Evolutionary conservation across 2,329 filamentous ascomycete species (phyloP).

Genomic region (Fusarium lateritium): DNA sequence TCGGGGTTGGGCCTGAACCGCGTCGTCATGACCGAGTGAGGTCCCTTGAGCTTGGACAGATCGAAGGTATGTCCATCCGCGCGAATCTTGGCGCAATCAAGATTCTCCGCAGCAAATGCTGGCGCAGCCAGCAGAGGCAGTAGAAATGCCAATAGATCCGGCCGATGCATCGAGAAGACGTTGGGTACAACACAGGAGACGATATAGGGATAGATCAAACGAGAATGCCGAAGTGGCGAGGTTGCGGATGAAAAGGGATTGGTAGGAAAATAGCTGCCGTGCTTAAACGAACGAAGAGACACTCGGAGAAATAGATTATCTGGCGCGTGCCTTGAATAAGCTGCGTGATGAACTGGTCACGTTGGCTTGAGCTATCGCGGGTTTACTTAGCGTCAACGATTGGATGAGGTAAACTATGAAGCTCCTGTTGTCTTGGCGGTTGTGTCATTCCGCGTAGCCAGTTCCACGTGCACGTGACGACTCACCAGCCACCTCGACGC

Average conservation of each 20-base stretch:
- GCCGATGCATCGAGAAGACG: conserved; percentile 57
- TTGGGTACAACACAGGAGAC: conserved; percentile 11
- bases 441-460: conserved; percentile 52
- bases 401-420: conserved; percentile 46
- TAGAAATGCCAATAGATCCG: conserved; percentile 56
- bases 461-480: conserved; percentile 51
- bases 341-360: conserved; percentile 49
- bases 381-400: conserved; percentile 36
- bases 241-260: conserved; percentile 23
- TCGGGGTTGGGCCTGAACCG: conserved; percentile 67
- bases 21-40: conserved; percentile 76
- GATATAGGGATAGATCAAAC: conserved; percentile 13
- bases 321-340: conserved; percentile 29
- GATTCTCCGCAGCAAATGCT: conserved; percentile 61
- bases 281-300: conserved; percentile 7
- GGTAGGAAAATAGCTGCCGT: not conserved
- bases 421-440: conserved; percentile 46
- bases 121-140: conserved; percentile 57
- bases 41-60: conserved; percentile 74
- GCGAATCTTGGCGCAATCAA: conserved; percentile 74
- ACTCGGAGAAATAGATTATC: conserved; percentile 1
- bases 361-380: conserved; percentile 50
- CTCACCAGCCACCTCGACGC: conserved; percentile 12
- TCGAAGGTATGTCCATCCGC: conserved; percentile 74
- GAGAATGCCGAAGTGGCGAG: conserved; percentile 12